Base-by-base conservation (phyloP, 768 basidiomycete genomes). In the Podaxis mareebaensis region DNA sequence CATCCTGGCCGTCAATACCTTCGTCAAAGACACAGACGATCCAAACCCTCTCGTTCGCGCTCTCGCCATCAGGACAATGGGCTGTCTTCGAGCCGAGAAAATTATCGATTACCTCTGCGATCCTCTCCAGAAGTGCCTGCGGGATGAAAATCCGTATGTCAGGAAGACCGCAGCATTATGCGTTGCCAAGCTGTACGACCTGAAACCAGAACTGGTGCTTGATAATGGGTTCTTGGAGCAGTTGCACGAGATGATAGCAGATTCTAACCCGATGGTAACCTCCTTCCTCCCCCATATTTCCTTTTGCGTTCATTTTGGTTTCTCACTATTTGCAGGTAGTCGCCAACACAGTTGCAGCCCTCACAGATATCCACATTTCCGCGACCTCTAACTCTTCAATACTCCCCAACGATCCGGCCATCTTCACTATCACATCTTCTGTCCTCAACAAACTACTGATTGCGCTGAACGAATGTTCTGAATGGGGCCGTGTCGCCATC, bases 71-170 rank as follows among this genome's bases (percentile, higher is more conserved):
- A 88, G 96, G 40, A 99, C 97, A 8, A 99, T 99, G 97, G 95
- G 95, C 38, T 92, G 93, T 71, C 78, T 99, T 53, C 91, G 96
- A 46, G 96, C 96, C 8, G 97, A 99, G 75, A 99, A 98, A 86
- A 99, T 98, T 74, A 93, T 98, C 75, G 96, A 98, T 78, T 99
- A 99, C 76, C 86, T 99, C n/a, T 94, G 90, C 69, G 92, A 95
- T 73, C 96, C 97, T 0, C 79, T 99, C 3, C 91, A 94, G 68
- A 93, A 94, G 70, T 93, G 92, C 69, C 81, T 99, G 28, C 85
- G 87, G 48, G 97, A 99, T 77, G 96, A 98, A 68, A 97, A 97
- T 69, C 96, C 97, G 1, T 99, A 99, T 74, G 97, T 99, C 33
- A 88, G 96, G 68, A 99, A 99, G 81, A 99, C 96, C 5, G 97